These are phyloP conservation scores for Eucalyptus viminalis DNA, from an alignment of 345 rosid genomes.

Conservation along the genomic window DNA sequence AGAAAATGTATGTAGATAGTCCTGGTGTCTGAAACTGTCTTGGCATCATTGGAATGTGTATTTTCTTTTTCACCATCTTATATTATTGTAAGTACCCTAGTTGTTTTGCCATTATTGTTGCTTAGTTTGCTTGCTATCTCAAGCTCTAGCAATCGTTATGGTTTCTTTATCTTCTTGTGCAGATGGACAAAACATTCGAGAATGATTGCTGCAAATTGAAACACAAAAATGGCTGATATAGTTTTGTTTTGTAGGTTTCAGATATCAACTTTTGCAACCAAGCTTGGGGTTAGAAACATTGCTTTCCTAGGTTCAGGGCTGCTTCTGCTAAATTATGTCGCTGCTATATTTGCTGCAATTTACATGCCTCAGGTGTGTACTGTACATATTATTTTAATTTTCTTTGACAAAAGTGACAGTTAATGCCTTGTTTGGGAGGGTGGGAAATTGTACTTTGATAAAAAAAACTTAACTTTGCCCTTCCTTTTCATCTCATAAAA, in stretches of 20 bases:
- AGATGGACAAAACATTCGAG: not conserved
- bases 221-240: not conserved
- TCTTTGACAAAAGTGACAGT: not conserved
- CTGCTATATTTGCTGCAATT: conserved; percentile 62
- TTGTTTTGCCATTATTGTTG: not conserved
- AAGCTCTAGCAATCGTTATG: not conserved
- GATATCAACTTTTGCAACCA: conserved; percentile 88
- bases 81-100: not conserved
- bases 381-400: not conserved
- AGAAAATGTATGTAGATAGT: not conserved
- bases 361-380: conserved; percentile 77
- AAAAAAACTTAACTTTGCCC: no score
- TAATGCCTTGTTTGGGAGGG: not conserved
- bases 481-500: no score
- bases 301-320: conserved; percentile 86
- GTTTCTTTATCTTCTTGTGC: not conserved
- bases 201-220: not conserved
- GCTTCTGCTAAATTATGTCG: conserved; percentile 65
- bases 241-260: conserved; percentile 42
- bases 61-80: not conserved
- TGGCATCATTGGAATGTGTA: not conserved
- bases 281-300: conserved; percentile 91
- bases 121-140: not conserved
- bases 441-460: not conserved
- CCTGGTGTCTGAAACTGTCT: not conserved